These are phyloP conservation scores for Zea luxurians DNA, from an alignment of 176 grass and related monocot species.

Conservation along the genomic window DNA sequence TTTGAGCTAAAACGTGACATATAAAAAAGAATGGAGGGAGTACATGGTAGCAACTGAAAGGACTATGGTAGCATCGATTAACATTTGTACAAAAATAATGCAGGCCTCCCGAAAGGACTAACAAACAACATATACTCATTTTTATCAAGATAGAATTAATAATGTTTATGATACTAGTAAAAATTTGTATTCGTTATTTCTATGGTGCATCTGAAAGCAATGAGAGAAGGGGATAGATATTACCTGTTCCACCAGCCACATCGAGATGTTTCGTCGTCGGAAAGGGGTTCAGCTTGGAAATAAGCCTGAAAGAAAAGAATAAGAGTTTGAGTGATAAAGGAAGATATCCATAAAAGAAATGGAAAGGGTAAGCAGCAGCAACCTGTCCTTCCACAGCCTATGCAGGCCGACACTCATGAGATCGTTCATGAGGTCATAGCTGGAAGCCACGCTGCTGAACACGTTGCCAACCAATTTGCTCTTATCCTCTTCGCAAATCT, in stretches of 20 bases:
- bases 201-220: background rate
- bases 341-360: background rate
- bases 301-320: slow-evolving; percentile 45
- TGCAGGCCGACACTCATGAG: slow-evolving; percentile 86
- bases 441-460: slow-evolving; percentile 86
- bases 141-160: background rate
- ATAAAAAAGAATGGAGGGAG: no score
- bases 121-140: background rate
- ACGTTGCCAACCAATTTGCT: slow-evolving; percentile 88
- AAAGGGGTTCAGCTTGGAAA: slow-evolving; percentile 82
- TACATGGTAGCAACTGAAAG: background rate
- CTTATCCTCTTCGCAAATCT: slow-evolving; percentile 81
- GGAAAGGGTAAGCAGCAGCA: slow-evolving; percentile 1
- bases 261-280: slow-evolving; percentile 96
- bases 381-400: slow-evolving; percentile 94
- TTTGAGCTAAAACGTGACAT: no score
- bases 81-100: background rate
- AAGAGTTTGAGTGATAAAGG: background rate
- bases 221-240: background rate
- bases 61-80: background rate
- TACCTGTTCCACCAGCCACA: slow-evolving; percentile 94
- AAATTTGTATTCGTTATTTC: background rate
- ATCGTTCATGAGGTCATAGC: slow-evolving; percentile 94
- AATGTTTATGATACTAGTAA: background rate
- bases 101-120: background rate